These are phyloP conservation scores for Calamus simplicifolius DNA, from an alignment of 176 grass and related monocot genomes.

Conservation along the genomic window DNA sequence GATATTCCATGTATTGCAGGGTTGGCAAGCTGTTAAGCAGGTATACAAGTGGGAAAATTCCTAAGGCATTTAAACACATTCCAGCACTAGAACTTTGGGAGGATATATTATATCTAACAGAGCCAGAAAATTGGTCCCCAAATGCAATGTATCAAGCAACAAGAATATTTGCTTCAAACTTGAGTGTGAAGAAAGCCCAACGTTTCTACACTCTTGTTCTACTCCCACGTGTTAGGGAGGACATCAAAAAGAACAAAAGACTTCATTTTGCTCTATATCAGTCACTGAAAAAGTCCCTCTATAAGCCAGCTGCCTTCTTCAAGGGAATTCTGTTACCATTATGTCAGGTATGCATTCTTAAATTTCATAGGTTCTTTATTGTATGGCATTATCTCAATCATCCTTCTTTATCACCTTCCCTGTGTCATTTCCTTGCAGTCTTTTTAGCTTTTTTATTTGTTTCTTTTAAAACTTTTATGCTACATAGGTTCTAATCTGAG, in stretches of 20 bases:
- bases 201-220: slow-evolving; percentile 72
- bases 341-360: slow-evolving; percentile 57
- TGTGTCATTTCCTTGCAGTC: not conserved
- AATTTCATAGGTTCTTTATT: not conserved
- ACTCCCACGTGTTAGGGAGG: slow-evolving; percentile 69
- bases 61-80: slow-evolving; percentile 78
- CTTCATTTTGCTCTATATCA: slow-evolving; percentile 91
- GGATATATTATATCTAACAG: slow-evolving; percentile 70
- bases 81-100: slow-evolving; percentile 61
- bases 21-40: slow-evolving; percentile 65
- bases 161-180: slow-evolving; percentile 80
- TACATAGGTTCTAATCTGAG: too few relatives aligned
- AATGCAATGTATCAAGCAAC: slow-evolving; percentile 89
- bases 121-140: slow-evolving; percentile 88
- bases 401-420: not conserved
- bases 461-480: too few relatives aligned
- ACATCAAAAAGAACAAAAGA: slow-evolving; percentile 74
- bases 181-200: slow-evolving; percentile 52
- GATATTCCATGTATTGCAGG: slow-evolving; percentile 22
- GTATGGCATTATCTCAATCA: not conserved
- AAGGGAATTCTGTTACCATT: slow-evolving; percentile 87
- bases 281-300: slow-evolving; percentile 64
- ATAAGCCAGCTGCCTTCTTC: slow-evolving; percentile 81
- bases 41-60: slow-evolving; percentile 85
- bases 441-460: too few relatives aligned